These are phyloP conservation scores for Candida rishiriensis DNA, from an alignment of 805 yeast genomes.

Conservation along the genomic window DNA sequence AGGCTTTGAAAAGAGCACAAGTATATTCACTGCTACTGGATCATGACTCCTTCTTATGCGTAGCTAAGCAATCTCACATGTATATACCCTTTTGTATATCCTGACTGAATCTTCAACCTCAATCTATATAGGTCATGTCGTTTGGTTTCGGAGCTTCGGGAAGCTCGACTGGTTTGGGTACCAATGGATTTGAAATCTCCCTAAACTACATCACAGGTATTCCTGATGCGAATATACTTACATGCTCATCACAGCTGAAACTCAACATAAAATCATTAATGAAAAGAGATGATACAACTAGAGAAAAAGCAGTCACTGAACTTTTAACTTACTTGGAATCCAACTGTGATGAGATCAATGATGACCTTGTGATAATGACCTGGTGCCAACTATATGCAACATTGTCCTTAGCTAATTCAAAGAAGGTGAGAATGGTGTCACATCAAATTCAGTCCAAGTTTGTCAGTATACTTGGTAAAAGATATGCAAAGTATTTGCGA, in stretches of 20 bases:
- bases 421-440: slow-evolving; percentile 53
- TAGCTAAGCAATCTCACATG: too few relatives aligned
- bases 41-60: too few relatives aligned
- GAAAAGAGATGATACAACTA: slow-evolving; percentile 81
- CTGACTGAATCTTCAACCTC: too few relatives aligned
- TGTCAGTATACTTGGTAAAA: slow-evolving; percentile 48
- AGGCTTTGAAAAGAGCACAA: too few relatives aligned
- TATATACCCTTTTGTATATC: too few relatives aligned
- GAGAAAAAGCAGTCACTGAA: slow-evolving; percentile 71
- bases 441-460: slow-evolving; percentile 63
- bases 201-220: slow-evolving; percentile 72
- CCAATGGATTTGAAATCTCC: slow-evolving; percentile 49
- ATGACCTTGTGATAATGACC: slow-evolving; percentile 51
- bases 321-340: slow-evolving; percentile 33
- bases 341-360: slow-evolving; percentile 30
- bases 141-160: slow-evolving; percentile 3
- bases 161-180: slow-evolving; percentile 26
- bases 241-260: slow-evolving; percentile 43
- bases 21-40: too few relatives aligned
- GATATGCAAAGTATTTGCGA: slow-evolving; percentile 59
- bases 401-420: slow-evolving; percentile 65
- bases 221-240: slow-evolving; percentile 59
- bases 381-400: slow-evolving; percentile 86
- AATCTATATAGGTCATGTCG: slow-evolving; percentile 11
- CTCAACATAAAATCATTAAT: slow-evolving; percentile 70